Conservation (phyloP, 176 grass and related monocot species). For the Stipa capillata region DNA sequence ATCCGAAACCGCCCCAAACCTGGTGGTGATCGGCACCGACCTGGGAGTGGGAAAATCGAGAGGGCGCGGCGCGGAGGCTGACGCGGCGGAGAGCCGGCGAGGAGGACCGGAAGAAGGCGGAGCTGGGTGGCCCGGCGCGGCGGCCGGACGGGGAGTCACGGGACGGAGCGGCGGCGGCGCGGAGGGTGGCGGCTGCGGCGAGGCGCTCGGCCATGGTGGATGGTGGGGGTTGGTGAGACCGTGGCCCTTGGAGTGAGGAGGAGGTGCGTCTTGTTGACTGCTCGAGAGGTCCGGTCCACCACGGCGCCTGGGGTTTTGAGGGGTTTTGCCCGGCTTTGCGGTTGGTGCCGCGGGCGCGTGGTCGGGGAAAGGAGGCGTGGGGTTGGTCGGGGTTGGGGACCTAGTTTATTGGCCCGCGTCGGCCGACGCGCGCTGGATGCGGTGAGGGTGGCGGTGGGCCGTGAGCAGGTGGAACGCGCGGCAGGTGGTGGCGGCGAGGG, state of each 20-base stretch:
- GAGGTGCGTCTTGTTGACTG: constrained; percentile 1
- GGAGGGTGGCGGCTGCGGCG: constrained; percentile 36
- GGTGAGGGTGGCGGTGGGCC: not conserved
- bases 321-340: not conserved
- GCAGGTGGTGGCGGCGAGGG: no score
- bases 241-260: constrained; percentile 25
- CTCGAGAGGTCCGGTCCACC: not conserved
- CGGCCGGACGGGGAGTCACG: not conserved
- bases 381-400: no score
- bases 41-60: constrained; percentile 30
- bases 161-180: not conserved
- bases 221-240: constrained; percentile 17
- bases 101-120: constrained; percentile 10
- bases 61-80: constrained; percentile 22
- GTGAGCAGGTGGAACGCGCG: no score
- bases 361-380: not conserved
- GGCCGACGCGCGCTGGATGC: not conserved
- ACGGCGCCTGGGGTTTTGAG: constrained; percentile 18
- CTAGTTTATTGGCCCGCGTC: not conserved
- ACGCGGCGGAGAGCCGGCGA: not conserved
- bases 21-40: constrained; percentile 31
- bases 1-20: not conserved
- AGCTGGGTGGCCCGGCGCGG: constrained; percentile 1
- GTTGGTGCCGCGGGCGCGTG: constrained; percentile 15
- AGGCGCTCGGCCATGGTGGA: constrained; percentile 68